phyloP scores from a whole-genome alignment of 305 asterid genomes.

The Ajuga reptans region DNA sequence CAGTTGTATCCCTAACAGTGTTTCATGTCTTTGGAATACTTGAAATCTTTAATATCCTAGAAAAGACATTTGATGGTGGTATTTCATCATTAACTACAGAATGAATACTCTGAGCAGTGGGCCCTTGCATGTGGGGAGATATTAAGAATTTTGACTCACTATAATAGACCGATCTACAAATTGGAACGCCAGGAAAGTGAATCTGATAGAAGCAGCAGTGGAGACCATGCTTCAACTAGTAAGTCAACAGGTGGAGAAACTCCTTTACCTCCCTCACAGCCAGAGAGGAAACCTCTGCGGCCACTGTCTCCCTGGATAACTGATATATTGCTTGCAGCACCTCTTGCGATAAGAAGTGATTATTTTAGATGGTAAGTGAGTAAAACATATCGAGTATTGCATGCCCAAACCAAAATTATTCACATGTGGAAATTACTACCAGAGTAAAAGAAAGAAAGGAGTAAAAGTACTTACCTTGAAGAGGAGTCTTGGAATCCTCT shows the following conservation, averaged over 20 bases:
- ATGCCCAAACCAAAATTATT: neutral
- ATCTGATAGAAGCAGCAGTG: slow-evolving; percentile 64
- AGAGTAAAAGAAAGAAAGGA: neutral
- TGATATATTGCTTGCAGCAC: slow-evolving; percentile 92
- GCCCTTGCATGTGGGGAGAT: slow-evolving; percentile 99
- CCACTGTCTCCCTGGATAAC: slow-evolving; percentile 95
- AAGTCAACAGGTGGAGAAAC: slow-evolving; percentile 38
- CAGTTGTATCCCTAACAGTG: neutral
- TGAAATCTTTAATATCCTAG: neutral
- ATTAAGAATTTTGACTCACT: slow-evolving; percentile 82
- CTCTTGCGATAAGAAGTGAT: slow-evolving; percentile 93
- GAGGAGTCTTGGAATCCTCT: neutral
- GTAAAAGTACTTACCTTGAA: neutral
- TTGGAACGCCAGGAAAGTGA: slow-evolving; percentile 50
- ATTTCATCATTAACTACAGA: slow-evolving; percentile 39
- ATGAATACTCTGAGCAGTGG: slow-evolving; percentile 93
- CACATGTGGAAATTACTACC: neutral
- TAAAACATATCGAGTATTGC: neutral
- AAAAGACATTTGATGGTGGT: slow-evolving; percentile 18
- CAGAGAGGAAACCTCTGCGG: slow-evolving; percentile 80
- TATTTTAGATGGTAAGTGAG: slow-evolving; percentile 90
- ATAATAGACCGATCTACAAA: slow-evolving; percentile 87
- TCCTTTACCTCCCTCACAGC: slow-evolving; percentile 37
- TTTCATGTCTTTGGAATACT: neutral
- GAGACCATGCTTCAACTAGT: slow-evolving; percentile 71